These are phyloP conservation scores for Chalciporus piperatus DNA, from an alignment of 768 basidiomycete species.

Conservation along the genomic window DNA sequence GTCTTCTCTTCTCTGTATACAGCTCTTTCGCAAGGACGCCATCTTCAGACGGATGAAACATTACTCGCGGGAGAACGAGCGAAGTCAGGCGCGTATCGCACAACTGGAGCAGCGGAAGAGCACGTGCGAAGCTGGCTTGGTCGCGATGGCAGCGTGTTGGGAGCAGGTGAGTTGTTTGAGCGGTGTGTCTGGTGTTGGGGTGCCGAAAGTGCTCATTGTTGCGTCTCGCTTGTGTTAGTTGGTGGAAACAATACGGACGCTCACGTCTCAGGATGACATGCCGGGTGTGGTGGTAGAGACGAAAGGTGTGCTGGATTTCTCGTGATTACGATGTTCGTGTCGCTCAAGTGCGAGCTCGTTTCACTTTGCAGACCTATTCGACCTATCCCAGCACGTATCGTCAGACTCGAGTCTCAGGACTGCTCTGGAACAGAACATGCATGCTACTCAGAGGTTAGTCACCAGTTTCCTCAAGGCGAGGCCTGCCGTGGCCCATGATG, in stretches of 20 bases:
- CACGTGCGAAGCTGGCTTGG: slow-evolving; percentile 67
- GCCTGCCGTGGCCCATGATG: slow-evolving; percentile 34
- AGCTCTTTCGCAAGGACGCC: slow-evolving; percentile 87
- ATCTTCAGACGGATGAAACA: slow-evolving; percentile 83
- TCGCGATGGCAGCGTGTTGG: slow-evolving; percentile 79
- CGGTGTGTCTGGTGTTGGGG: not conserved
- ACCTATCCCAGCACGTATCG: slow-evolving; percentile 32
- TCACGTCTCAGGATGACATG: slow-evolving; percentile 52
- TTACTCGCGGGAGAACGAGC: slow-evolving; percentile 73
- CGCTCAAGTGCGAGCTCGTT: not conserved
- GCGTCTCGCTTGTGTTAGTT: slow-evolving; percentile 41
- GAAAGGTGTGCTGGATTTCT: slow-evolving; percentile 32
- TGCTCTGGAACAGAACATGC: slow-evolving; percentile 53
- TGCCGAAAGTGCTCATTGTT: not conserved
- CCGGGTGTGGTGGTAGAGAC: slow-evolving; percentile 43
- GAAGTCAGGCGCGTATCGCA: slow-evolving; percentile 56
- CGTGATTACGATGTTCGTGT: not conserved
- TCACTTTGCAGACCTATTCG: slow-evolving; percentile 25
- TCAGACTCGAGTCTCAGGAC: slow-evolving; percentile 32
- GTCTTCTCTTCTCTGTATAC: slow-evolving; percentile 13
- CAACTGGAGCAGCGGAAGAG: slow-evolving; percentile 65
- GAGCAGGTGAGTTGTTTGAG: slow-evolving; percentile 51
- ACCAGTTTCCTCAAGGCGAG: slow-evolving; percentile 48
- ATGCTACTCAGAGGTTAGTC: slow-evolving; percentile 58
- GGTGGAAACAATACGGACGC: slow-evolving; percentile 61